phyloP scores from a whole-genome alignment of 805 yeast genomes.

The Kazachstania martiniae region DNA sequence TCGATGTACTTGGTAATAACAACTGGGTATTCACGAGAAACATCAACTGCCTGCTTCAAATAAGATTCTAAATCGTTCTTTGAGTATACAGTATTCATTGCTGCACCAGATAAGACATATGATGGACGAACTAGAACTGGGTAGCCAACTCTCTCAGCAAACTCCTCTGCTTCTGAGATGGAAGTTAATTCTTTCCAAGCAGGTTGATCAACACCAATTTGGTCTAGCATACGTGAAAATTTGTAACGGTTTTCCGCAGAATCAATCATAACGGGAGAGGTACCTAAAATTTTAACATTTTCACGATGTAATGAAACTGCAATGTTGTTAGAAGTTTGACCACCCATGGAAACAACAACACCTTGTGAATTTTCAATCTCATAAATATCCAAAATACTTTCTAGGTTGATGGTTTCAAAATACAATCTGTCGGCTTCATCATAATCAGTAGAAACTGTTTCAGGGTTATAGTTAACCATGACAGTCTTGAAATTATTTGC shows the following conservation, averaged over 20 bases:
- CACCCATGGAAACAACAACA: slow-evolving; percentile 96
- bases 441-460: slow-evolving; percentile 96
- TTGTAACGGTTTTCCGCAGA: slow-evolving; percentile 97
- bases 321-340: slow-evolving; percentile 95
- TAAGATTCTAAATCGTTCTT: slow-evolving; percentile 79
- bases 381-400: slow-evolving; percentile 88
- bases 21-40: slow-evolving; percentile 95
- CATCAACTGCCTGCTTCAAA: slow-evolving; percentile 90
- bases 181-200: slow-evolving; percentile 98
- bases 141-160: slow-evolving; percentile 82
- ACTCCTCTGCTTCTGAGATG: slow-evolving; percentile 80
- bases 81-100: slow-evolving; percentile 94
- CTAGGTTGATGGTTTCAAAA: slow-evolving; percentile 90
- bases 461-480: slow-evolving; percentile 97
- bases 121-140: slow-evolving; percentile 98
- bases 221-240: slow-evolving; percentile 93
- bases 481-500: slow-evolving; percentile 80
- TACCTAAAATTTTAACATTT: slow-evolving; percentile 90
- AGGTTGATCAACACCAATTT: slow-evolving; percentile 95
- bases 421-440: slow-evolving; percentile 96
- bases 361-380: slow-evolving; percentile 85
- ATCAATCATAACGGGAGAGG: slow-evolving; percentile 97
- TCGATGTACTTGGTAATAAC: slow-evolving; percentile 95
- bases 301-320: slow-evolving; percentile 88
- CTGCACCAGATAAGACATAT: slow-evolving; percentile 95